phyloP scores from a whole-genome alignment of 139 green algal genomes.

The Deuterostichococcus epilithicus region DNA sequence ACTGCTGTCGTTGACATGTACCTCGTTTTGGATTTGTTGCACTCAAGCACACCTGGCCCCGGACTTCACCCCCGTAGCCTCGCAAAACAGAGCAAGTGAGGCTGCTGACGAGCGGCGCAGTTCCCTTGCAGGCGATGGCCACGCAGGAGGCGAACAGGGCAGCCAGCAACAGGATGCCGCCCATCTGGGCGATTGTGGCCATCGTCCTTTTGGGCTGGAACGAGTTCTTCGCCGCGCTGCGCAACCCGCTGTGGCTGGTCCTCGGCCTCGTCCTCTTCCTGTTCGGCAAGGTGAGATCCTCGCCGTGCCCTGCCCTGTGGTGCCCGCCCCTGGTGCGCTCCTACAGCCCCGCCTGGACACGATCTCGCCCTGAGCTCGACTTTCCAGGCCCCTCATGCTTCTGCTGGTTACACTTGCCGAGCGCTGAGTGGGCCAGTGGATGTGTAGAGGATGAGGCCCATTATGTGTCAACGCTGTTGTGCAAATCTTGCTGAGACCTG shows the following conservation, averaged over 20 bases:
- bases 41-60: neutral
- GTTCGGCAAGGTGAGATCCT: constrained; percentile 32
- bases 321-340: too few species aligned
- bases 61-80: neutral
- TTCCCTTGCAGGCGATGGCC: constrained; percentile 44
- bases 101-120: neutral
- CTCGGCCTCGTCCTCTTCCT: constrained; percentile 38
- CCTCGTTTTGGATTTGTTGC: neutral
- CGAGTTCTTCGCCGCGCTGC: constrained; percentile 78
- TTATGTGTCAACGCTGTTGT: too few species aligned
- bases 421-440: too few species aligned
- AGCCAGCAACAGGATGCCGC: constrained; percentile 65
- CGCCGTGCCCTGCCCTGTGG: too few species aligned
- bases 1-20: neutral
- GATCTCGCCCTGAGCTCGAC: too few species aligned
- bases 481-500: too few species aligned
- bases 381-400: too few species aligned
- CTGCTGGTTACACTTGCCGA: too few species aligned
- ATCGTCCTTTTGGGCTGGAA: constrained; percentile 92
- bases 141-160: constrained; percentile 72
- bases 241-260: constrained; percentile 74
- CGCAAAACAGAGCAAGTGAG: too few species aligned
- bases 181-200: constrained; percentile 83
- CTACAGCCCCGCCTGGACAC: too few species aligned
- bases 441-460: too few species aligned